Base-by-base conservation (phyloP, 2,329 filamentous ascomycete genomes). In the Penicillium sumatraense region DNA sequence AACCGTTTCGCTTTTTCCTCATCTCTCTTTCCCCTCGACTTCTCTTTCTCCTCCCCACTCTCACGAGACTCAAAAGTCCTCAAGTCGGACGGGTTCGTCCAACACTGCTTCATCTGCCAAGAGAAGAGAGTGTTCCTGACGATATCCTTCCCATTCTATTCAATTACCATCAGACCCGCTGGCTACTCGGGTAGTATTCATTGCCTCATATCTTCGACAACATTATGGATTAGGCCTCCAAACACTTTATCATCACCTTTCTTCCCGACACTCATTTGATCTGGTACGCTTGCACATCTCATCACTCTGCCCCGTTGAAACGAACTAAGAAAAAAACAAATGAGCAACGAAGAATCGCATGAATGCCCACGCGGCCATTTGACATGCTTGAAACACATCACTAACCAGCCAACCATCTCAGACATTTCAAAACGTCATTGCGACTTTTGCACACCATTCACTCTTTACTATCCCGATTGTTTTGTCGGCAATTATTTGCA, bases 221-320 rank as follows among this genome's bases (percentile, higher is more conserved):
- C 61, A 56, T 42, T 40, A 65, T 65, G 61, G 61, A 63, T 48
- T 65, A 62, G 53, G 52, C 33, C 42, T 35, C 36, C 42, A 48
- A n/a, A 50, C 26, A 48, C n/a, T 26, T 48, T 29, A 20, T 13
- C 46, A 45, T 44, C 36, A 45, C 33, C 54, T 41, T 56, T 48
- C 16, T 45, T 62, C 57, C 14, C 27, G 26, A 46, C 42, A 27
- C 55, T 62, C 52, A 26, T 60, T 62, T 41, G 24, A 38, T 40
- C 51, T 44, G 61, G 62, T 64, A 60, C 29, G 62, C 59, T 51
- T 14, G 14, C 27, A 40, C 18, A 23, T 40, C 24, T 33, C 44
- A n/a, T 2, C 24, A 11, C 11, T 45, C 3, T 36, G 6, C 38
- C n/a, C 38, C 6, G 16, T 3, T 24, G 21, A 3, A 16, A 20